Conservation (phyloP, 371 early-diverging fungal species). For the Mucor indicus region DNA sequence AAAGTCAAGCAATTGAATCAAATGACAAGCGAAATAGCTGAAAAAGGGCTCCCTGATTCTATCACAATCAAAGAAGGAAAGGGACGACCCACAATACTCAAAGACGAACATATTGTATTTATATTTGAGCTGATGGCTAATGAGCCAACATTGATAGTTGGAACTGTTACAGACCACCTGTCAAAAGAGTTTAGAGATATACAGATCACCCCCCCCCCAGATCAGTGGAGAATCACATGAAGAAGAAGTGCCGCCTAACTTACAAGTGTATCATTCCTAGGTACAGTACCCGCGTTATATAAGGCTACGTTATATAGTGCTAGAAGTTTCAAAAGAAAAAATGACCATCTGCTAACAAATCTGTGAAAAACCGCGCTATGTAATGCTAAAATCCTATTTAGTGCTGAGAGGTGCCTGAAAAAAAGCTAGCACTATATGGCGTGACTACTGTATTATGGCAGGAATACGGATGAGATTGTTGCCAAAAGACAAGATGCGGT, state of each 20-base stretch:
- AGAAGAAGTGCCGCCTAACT: conserved; percentile 15
- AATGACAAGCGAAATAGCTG: conserved; percentile 15
- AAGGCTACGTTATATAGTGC: too few species aligned
- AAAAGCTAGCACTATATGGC: too few species aligned
- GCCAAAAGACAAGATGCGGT: conserved; percentile 17
- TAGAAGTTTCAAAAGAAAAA: too few species aligned
- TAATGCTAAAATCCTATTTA: too few species aligned
- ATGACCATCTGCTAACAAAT: too few species aligned
- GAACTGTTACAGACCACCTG: conserved; percentile 15
- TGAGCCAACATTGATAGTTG: conserved; percentile 18
- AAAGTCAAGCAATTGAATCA: too few species aligned
- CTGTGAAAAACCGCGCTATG: too few species aligned
- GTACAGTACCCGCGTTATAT: too few species aligned
- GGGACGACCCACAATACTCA: conserved; percentile 11
- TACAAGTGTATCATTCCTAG: conserved; percentile 19
- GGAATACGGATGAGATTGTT: conserved; percentile 16
- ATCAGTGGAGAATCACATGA: conserved; percentile 20
- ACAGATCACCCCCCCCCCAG: conserved; percentile 15
- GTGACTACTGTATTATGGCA: too few species aligned
- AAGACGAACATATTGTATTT: conserved; percentile 17
- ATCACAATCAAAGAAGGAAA: conserved; percentile 15
- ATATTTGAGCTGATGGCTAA: conserved; percentile 14
- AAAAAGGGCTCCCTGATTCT: conserved; percentile 15
- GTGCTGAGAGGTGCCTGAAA: too few species aligned
- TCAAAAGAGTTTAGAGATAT: conserved; percentile 18